Evolutionary conservation across 148 eudicot genomes (phyloP).

Genomic region (Hydrangea macrophylla): DNA sequence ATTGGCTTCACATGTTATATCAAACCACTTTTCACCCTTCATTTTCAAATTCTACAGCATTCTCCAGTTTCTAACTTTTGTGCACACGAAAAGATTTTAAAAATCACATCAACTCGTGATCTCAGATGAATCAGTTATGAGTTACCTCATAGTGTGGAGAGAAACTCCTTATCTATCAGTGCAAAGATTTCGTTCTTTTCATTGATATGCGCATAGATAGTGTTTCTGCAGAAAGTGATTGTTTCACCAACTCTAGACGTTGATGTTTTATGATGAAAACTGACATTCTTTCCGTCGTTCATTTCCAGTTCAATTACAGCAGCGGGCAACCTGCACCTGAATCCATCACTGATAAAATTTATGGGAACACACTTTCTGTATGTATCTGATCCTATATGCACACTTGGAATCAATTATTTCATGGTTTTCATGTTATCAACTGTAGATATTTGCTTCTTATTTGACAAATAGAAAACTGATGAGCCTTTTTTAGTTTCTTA

Average conservation of each 20-base stretch:
- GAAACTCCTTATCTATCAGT: background rate
- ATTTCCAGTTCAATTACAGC: slow-evolving; percentile 89
- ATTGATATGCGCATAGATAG: background rate
- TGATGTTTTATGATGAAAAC: slow-evolving; percentile 6
- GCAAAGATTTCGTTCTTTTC: background rate
- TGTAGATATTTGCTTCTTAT: background rate
- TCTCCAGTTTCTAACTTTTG: background rate
- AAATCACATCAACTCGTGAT: background rate
- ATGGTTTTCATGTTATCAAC: background rate
- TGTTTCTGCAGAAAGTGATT: background rate
- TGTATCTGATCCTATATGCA: slow-evolving; percentile 20
- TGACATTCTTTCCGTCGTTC: slow-evolving; percentile 15
- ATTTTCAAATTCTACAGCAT: background rate
- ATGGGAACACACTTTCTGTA: slow-evolving; percentile 96
- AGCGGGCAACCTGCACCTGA: slow-evolving; percentile 99
- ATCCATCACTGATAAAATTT: slow-evolving; percentile 97
- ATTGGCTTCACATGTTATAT: background rate
- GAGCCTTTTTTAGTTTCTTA: background rate
- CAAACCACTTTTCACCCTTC: background rate
- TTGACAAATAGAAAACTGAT: background rate
- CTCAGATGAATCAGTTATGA: background rate
- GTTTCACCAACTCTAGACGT: background rate
- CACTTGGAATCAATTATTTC: slow-evolving; percentile 4
- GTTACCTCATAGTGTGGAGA: background rate
- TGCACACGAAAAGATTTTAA: background rate